Evolutionary conservation across 2,329 filamentous ascomycete genomes (phyloP), one percentile per base, ranked within the genome.

Genomic region (Xylariales sp.): DNA sequence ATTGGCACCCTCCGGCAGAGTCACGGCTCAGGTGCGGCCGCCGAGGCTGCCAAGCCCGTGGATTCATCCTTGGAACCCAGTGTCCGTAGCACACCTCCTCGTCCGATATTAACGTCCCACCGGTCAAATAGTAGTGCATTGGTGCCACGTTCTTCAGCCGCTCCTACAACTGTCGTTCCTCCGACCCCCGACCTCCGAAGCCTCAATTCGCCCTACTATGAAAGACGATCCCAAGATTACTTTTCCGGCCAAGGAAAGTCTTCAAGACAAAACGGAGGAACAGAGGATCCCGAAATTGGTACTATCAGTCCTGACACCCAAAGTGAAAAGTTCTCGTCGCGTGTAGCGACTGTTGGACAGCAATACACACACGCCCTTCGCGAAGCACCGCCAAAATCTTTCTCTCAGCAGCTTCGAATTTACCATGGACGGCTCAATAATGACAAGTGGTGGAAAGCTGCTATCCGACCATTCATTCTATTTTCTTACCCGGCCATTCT

Each of bases 401-500:
- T 88, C 51, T 44, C 67, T 1, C 80, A 93, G 55, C 85, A 87
- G 31, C 78, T 97, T 2, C 81, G 71, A 44, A 76, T 85, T 0
- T 95, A 77, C 69, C 84, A 88, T 51, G 90, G 91, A 1, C 80
- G 88, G 10, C 76, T 97, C 9, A 78, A 79, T 37, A 71, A 80
- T 11, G 88, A 95, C 54, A 84, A 71, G 8, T 97, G 90, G 89
- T 62, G 84, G 58, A 84, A 82, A 46, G 88, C 88, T 14, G 83
- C 85, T 42, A 31, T 84, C 4, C 77, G 91, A 1, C 93, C 91
- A 0, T 88, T 97, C 46, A 80, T 96, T 34, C 74, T 97, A 1
- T 95, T 84, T 53, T 78, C 84, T 1, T 96, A 97, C 56, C 93
- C 93, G 0, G 79, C 86, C 1, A 86, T 97, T 1, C 74, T 96